Percentiles rank a stretch among this genome's conserved stretches.
Conservation (phyloP, 371 early-diverging fungal species). For the Parasitella parasitica region DNA sequence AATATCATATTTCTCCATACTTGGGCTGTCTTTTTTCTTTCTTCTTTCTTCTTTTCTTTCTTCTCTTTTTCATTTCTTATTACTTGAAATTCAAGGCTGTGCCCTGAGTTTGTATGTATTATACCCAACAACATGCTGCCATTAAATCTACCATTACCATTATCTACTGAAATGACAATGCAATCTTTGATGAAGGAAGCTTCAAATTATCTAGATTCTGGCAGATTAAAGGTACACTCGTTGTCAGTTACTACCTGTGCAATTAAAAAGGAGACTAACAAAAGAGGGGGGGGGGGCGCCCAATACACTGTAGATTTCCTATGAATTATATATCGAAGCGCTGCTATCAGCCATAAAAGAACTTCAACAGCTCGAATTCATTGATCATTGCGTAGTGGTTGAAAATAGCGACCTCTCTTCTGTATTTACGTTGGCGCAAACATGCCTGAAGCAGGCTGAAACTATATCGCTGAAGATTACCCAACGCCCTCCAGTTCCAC, state of each 20-base stretch:
- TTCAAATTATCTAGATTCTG: slow-evolving; percentile 4
- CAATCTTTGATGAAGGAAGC: slow-evolving; percentile 22
- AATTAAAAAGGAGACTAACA: background rate
- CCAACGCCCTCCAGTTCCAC: slow-evolving; percentile 31
- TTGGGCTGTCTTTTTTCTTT: background rate
- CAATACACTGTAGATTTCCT: slow-evolving; percentile 30
- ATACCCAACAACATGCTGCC: background rate
- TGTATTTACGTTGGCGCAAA: slow-evolving; percentile 30
- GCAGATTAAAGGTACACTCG: slow-evolving; percentile 17
- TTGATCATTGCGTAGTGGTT: slow-evolving; percentile 31
- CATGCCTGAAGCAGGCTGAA: slow-evolving; percentile 35
- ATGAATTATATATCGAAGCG: slow-evolving; percentile 40
- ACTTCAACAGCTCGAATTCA: slow-evolving; percentile 38
- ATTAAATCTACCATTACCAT: slow-evolving; percentile 2
- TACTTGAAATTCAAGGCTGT: background rate
- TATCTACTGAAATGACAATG: slow-evolving; percentile 18
- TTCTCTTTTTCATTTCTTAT: background rate
- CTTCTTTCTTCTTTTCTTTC: slow-evolving; percentile 4
- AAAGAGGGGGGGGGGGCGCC: background rate
- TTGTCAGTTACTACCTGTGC: background rate
- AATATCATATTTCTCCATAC: background rate
- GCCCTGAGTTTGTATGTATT: slow-evolving; percentile 5
- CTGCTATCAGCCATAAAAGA: slow-evolving; percentile 26
- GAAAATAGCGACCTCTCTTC: slow-evolving; percentile 16
- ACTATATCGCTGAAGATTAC: slow-evolving; percentile 13